Percentiles rank a stretch among this genome's conserved stretches.
Conservation (phyloP, 73 alveolate genomes). For the Stentor coeruleus region DNA sequence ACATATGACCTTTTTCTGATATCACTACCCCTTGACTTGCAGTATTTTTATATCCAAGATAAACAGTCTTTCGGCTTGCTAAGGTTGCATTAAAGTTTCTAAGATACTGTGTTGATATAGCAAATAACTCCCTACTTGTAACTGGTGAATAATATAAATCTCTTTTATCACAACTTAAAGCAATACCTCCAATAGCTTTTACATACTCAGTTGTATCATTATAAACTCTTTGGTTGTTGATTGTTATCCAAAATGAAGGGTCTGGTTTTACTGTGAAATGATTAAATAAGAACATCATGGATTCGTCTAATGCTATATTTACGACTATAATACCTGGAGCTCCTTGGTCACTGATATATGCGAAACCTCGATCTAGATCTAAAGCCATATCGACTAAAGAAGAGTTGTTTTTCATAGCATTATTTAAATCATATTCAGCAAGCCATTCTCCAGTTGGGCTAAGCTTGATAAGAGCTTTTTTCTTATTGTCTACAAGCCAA, state of each 20-base stretch:
- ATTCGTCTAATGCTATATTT: constrained; percentile 32
- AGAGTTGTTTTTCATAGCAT: constrained; percentile 35
- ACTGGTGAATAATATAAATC: constrained; percentile 53
- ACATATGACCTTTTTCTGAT: constrained; percentile 46
- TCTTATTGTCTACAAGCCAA: constrained; percentile 47
- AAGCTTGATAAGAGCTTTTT: not conserved
- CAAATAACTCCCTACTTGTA: constrained; percentile 53
- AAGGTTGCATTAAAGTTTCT: constrained; percentile 18
- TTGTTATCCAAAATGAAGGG: constrained; percentile 51
- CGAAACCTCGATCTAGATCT: constrained; percentile 41
- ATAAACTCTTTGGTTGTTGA: constrained; percentile 32
- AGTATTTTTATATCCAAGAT: constrained; percentile 51
- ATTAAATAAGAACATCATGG: constrained; percentile 33
- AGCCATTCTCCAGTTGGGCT: constrained; percentile 7
- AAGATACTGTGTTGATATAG: constrained; percentile 41
- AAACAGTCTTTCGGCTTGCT: constrained; percentile 7
- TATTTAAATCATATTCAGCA: constrained; percentile 31
- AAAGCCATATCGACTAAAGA: constrained; percentile 55
- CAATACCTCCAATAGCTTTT: constrained; percentile 60
- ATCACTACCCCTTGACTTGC: constrained; percentile 64
- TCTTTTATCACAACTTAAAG: constrained; percentile 53
- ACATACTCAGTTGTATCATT: constrained; percentile 34
- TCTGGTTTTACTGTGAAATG: constrained; percentile 44
- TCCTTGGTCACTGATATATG: constrained; percentile 61
- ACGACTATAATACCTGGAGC: constrained; percentile 55